A percentile compares a stretch with the other conserved stretches of the same genome.
Conservation (phyloP, 148 eudicot species). For the Vaccinium vitisidaea region DNA sequence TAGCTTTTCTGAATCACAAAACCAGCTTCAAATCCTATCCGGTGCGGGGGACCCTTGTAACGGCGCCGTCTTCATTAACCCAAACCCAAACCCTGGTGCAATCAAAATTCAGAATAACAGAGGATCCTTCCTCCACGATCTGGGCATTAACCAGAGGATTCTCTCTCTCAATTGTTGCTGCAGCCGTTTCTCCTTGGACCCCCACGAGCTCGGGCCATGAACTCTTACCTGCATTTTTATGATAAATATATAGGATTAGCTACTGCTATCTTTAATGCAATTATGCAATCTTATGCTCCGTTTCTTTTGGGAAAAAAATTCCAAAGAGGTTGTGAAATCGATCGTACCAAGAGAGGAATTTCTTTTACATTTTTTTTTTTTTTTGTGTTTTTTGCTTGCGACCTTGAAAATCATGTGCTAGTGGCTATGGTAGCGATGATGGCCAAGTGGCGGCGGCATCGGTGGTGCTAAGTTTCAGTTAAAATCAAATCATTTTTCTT, state of each 20-base stretch:
- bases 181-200: constrained; percentile 11
- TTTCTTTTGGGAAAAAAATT: too few species aligned
- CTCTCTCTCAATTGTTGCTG: not conserved
- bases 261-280: too few species aligned
- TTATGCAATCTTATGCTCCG: too few species aligned
- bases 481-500: too few species aligned
- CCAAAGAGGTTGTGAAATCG: too few species aligned
- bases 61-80: constrained; percentile 14
- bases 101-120: not conserved
- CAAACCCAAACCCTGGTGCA: constrained; percentile 24
- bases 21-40: constrained; percentile 11
- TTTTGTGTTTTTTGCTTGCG: too few species aligned
- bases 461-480: too few species aligned
- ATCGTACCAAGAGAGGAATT: too few species aligned
- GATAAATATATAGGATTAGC: not conserved
- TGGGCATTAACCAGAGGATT: constrained; percentile 20
- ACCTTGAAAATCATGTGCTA: too few species aligned
- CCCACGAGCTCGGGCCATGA: constrained; percentile 40
- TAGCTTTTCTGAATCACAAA: not conserved
- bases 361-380: too few species aligned
- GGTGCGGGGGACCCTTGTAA: constrained; percentile 3
- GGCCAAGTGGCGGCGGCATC: too few species aligned
- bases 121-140: constrained; percentile 6
- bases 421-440: too few species aligned
- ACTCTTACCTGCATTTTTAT: constrained; percentile 26